phyloP scores from a whole-genome alignment of 1,139 yeast genomes.

The Magnusiomyces tetraspermus region DNA sequence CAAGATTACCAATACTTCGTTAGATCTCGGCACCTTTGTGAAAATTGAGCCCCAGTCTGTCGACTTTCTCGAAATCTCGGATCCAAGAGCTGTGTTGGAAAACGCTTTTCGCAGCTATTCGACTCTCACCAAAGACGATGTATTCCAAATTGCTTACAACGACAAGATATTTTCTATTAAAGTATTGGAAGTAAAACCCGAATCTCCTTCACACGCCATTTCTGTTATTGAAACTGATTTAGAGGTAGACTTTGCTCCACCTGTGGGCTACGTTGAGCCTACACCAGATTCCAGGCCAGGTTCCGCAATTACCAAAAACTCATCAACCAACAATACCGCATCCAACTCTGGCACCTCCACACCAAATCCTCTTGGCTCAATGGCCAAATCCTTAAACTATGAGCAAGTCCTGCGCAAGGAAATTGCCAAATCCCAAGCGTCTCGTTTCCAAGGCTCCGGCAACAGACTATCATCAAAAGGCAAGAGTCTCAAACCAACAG shows the following conservation, averaged over 20 bases:
- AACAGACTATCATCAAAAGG: slow-evolving; percentile 2
- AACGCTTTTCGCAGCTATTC: slow-evolving; percentile 84
- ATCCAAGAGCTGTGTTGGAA: slow-evolving; percentile 94
- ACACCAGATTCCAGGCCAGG: slow-evolving; percentile 23
- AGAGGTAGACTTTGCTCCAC: slow-evolving; percentile 97
- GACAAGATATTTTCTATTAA: slow-evolving; percentile 69
- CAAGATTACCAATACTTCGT: slow-evolving; percentile 59
- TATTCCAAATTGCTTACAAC: slow-evolving; percentile 79
- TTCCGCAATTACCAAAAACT: slow-evolving; percentile 4
- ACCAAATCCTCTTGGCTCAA: slow-evolving; percentile 45
- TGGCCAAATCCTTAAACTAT: slow-evolving; percentile 72
- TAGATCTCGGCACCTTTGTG: slow-evolving; percentile 80
- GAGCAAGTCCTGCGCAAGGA: slow-evolving; percentile 20
- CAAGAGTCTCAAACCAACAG: neutral
- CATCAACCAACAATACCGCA: slow-evolving; percentile 1
- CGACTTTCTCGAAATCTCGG: slow-evolving; percentile 85
- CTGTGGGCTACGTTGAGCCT: slow-evolving; percentile 95
- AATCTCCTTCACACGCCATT: slow-evolving; percentile 48
- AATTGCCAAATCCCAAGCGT: neutral
- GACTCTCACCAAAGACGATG: slow-evolving; percentile 75
- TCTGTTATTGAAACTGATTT: slow-evolving; percentile 96
- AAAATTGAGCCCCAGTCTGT: slow-evolving; percentile 92
- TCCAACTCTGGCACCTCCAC: slow-evolving; percentile 5
- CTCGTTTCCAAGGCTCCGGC: slow-evolving; percentile 2
- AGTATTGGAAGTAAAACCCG: slow-evolving; percentile 84